phyloP scores from a whole-genome alignment of 1,284 basidiomycete genomes.

The Cryptococcus sp. region DNA sequence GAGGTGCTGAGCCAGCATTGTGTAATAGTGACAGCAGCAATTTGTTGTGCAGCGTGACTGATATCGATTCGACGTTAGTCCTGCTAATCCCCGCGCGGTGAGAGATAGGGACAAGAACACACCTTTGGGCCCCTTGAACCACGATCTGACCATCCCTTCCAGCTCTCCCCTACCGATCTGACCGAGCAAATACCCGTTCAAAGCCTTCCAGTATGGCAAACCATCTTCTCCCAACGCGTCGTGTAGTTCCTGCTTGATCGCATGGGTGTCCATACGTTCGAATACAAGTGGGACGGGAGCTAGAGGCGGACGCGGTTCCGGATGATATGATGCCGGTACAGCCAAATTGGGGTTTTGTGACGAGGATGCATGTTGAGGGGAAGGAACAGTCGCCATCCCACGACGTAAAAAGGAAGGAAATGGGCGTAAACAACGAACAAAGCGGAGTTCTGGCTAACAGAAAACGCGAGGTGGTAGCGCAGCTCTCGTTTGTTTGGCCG shows the following conservation, averaged over 20 bases:
- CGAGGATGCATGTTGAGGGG: constrained; percentile 3
- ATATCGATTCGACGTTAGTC: background rate
- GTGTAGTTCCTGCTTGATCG: constrained; percentile 73
- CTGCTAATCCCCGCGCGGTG: background rate
- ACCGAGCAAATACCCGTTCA: constrained; percentile 50
- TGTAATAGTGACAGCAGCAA: constrained; percentile 47
- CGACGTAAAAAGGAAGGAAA: too few species aligned
- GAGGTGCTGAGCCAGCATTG: constrained; percentile 42
- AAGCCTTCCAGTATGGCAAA: constrained; percentile 55
- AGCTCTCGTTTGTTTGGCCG: too few species aligned
- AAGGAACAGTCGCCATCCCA: background rate
- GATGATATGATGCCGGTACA: constrained; percentile 2
- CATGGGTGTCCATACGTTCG: constrained; percentile 41
- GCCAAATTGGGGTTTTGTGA: constrained; percentile 1
- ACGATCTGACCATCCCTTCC: constrained; percentile 39
- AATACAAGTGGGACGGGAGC: constrained; percentile 23
- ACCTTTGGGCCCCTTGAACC: constrained; percentile 47
- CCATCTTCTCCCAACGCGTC: constrained; percentile 72
- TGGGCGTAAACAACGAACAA: too few species aligned
- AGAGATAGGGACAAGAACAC: constrained; percentile 12
- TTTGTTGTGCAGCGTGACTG: constrained; percentile 50
- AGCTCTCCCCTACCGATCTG: constrained; percentile 47
- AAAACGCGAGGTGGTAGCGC: too few species aligned
- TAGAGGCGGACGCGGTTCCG: background rate
- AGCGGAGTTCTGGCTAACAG: too few species aligned